Conservation (phyloP, 768 basidiomycete species). For the Termitomyces sp. region DNA sequence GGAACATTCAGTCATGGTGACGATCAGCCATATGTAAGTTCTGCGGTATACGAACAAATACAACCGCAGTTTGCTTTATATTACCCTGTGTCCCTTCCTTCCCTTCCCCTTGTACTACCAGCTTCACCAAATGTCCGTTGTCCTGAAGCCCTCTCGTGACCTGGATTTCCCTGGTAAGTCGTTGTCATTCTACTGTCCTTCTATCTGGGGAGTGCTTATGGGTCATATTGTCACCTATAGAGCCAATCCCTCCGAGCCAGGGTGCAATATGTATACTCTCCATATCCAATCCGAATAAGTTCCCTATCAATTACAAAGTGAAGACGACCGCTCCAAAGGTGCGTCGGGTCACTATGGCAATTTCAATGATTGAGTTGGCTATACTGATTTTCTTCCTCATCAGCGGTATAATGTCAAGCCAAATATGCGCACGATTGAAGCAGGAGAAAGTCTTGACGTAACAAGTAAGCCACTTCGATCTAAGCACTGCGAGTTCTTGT, state of each 20-base stretch:
- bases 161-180: conserved; percentile 1
- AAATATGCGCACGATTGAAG: conserved; percentile 1
- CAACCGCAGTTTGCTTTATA: not conserved
- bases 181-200: not conserved
- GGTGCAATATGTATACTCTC: not conserved
- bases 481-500: not conserved
- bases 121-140: conserved; percentile 37
- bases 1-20: no score
- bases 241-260: not conserved
- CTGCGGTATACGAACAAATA: not conserved
- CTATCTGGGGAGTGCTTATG: not conserved
- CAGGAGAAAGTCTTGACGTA: not conserved
- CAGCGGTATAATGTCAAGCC: conserved; percentile 2
- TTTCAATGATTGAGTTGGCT: not conserved
- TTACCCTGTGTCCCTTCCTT: not conserved
- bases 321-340: conserved; percentile 3
- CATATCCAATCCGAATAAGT: not conserved
- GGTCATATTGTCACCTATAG: not conserved
- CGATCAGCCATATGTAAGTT: not conserved
- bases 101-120: no score
- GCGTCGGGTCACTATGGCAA: not conserved
- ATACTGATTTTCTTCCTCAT: not conserved
- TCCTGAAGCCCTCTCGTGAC: conserved; percentile 75
- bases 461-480: not conserved
- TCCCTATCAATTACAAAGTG: not conserved